Evolutionary conservation across 306 rosid genomes (phyloP), one percentile per base, ranked within the genome.

Genomic region (Dalbergia cultrata): DNA sequence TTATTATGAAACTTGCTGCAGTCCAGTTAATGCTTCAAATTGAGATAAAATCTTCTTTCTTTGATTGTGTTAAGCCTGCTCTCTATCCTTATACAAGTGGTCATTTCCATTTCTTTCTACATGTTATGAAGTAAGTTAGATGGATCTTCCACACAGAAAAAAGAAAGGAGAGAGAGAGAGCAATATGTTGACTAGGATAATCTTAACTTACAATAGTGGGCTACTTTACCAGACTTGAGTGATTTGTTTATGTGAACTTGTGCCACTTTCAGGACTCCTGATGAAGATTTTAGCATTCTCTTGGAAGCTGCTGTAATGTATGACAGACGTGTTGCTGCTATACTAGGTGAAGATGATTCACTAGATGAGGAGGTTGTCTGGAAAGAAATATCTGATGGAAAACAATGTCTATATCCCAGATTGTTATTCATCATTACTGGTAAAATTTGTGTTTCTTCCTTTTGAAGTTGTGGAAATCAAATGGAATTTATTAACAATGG

Each of bases 291-390:
- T 80, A 82, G 88, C 76, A 89, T 95, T 84, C 98, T 93, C 81
- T 83, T 93, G 84, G 99, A 93, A 92, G 98, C 99, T 80, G 99
- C 99, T 76, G 84, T 95, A 70, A 93, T 95, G 99, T 95, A 93
- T 82, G 99, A 95, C 45, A 91, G 97, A 85, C 97, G 97, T 80
- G 99, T 93, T 85, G 95, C 98, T 60, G 94, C 99, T 35, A 87
- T 95, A 65, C 83, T 95, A 68, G 81, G 87, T 74, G 98, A 95
- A 89, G 97, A 91, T 59, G 93, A 95, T 87, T 93, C 98, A 45
- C 70, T 82, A 49, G 86, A 93, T 69, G 99, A 95, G 78, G 89
- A 88, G 79, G 80, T 76, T 74, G 45, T 93, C 13, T 93, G 94
- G 98, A 87, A 90, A 77, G 96, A 90, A 75, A 91, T 93, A 79